Base-by-base conservation (phyloP, 1,139 yeast genomes). In the Candida sp. region DNA sequence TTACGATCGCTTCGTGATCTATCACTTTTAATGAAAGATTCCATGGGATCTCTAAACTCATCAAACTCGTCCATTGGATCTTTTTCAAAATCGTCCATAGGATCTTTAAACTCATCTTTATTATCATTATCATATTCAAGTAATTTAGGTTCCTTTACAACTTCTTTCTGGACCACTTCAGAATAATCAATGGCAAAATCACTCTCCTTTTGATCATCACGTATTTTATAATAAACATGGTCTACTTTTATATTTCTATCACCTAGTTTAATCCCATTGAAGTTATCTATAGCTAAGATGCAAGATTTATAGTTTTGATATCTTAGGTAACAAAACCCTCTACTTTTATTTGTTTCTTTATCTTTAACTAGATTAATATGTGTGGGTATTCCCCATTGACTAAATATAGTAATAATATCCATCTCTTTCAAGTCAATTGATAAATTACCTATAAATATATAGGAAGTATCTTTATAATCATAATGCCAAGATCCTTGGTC, bases 301-400 rank as follows among this genome's bases (percentile, higher is more conserved):
- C 96, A 82, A 4, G 96, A 86, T 44, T 87, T 69, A 61, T 82
- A 88, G 54, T 88, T 90, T 52, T 84, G 91, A 57, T 87, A 93
- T 60, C 89, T 87, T 50, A 93, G 63, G 65, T 83, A 90, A 5
- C 87, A 95, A 70, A 84, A 88, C 5, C 96, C 95, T 43, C 77
- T 74, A 6, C 89, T 80, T 49, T 78, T 77, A 1, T 91, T 90
- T 0, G 87, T 76, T 3, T 79, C 79, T 46, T 70, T 70, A 56
- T 88, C 93, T 45, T 90, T 74, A n/a, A 81, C 74, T 45, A 93
- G 66, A 45, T 85, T 81, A 35, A 91, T 61, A 57, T 87, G 90
- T 0, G 87, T 84, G 0, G 97, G 97, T 23, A 83, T 76, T 1
- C 99, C 99, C 61, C 77, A 93, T 59, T 93, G 98, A 4, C 97